phyloP scores from a whole-genome alignment of 2,329 filamentous ascomycete genomes.

The Cladosporium sp. region DNA sequence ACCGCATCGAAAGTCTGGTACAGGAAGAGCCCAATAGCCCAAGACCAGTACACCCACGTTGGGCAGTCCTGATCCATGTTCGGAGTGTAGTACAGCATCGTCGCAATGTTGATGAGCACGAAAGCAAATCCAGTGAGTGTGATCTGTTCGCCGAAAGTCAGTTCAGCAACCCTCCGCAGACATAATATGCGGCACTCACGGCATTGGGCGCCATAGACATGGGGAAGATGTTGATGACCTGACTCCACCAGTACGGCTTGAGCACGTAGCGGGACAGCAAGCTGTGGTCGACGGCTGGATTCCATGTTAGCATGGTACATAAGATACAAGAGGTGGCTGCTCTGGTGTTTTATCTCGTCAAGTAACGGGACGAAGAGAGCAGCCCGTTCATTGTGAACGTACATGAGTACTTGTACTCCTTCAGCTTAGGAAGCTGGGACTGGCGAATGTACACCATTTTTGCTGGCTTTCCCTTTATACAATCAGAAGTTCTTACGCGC shows the following conservation, averaged over 20 bases:
- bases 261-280: constrained; percentile 85
- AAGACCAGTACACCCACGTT: constrained; percentile 88
- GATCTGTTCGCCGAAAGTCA: constrained; percentile 49
- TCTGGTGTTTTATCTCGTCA: too few relatives aligned
- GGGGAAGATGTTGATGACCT: constrained; percentile 91
- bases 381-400: not conserved
- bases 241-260: constrained; percentile 94
- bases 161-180: not conserved
- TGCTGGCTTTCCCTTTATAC: not conserved
- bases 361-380: too few relatives aligned
- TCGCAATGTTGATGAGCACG: constrained; percentile 81
- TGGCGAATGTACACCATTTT: constrained; percentile 92
- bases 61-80: constrained; percentile 89
- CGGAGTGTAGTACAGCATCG: constrained; percentile 94
- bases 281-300: constrained; percentile 70
- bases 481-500: too few relatives aligned
- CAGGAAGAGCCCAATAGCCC: constrained; percentile 81
- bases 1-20: constrained; percentile 99
- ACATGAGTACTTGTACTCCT: constrained; percentile 79
- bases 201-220: constrained; percentile 78
- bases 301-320: too few relatives aligned
- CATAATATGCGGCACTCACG: constrained; percentile 29
- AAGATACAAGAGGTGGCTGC: not conserved
- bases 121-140: constrained; percentile 88
- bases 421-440: constrained; percentile 78